Percentiles rank a stretch among this genome's conserved stretches.
Conservation (phyloP, 805 yeast genomes). For the Monosporozyma aquatica region DNA sequence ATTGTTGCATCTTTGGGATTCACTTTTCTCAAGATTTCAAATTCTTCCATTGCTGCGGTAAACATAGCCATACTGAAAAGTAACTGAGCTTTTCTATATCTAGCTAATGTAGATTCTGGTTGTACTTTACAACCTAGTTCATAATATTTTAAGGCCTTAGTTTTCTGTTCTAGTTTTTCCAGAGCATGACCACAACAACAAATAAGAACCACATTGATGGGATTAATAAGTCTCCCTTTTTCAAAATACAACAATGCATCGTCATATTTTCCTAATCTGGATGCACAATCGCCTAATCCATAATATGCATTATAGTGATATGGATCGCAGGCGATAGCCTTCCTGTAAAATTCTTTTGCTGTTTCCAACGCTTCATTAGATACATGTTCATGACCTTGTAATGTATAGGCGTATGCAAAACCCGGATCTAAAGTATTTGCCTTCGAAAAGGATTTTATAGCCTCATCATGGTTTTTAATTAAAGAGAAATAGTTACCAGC, state of each 20-base stretch:
- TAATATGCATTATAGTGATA: constrained; percentile 91
- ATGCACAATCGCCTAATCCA: constrained; percentile 90
- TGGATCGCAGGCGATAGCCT: constrained; percentile 66
- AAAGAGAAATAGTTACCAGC: constrained; percentile 84
- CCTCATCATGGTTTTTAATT: constrained; percentile 78
- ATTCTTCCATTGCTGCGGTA: constrained; percentile 61
- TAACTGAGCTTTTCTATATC: constrained; percentile 81
- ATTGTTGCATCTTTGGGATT: constrained; percentile 96
- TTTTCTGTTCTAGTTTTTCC: constrained; percentile 61
- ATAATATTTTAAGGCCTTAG: constrained; percentile 71
- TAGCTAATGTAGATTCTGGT: constrained; percentile 76
- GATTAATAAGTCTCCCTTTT: constrained; percentile 81
- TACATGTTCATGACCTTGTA: constrained; percentile 88
- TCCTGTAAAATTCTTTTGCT: constrained; percentile 75
- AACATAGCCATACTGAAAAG: constrained; percentile 63
- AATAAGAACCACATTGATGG: constrained; percentile 77
- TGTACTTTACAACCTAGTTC: constrained; percentile 75
- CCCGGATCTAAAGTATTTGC: constrained; percentile 59
- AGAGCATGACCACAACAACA: constrained; percentile 93
- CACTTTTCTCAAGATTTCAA: constrained; percentile 59
- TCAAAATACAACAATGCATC: constrained; percentile 82
- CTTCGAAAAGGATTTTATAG: constrained; percentile 75
- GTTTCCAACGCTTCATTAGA: constrained; percentile 84
- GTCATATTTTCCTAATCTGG: constrained; percentile 74
- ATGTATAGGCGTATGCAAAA: constrained; percentile 82